phyloP scores from a whole-genome alignment of 169 alveolate species.

The Perkinsus marinus region DNA sequence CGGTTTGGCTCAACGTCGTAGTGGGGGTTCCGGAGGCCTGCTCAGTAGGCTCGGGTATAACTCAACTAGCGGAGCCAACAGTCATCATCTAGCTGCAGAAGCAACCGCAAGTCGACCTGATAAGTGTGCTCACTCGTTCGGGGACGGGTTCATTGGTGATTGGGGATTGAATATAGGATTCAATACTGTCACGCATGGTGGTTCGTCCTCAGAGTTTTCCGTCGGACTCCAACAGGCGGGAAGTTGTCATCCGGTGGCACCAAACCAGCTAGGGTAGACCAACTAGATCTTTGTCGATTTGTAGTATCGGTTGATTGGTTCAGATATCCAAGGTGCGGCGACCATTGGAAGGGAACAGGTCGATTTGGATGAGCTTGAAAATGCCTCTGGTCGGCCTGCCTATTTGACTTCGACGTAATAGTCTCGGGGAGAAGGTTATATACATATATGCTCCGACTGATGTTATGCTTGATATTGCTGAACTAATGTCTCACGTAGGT shows the following conservation, averaged over 20 bases:
- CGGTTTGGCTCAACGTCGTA: background rate
- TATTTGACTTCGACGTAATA: background rate
- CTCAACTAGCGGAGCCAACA: background rate
- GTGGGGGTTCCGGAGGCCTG: background rate
- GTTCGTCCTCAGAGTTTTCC: background rate
- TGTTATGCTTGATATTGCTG: no score
- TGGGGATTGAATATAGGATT: no score
- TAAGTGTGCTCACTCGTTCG: background rate
- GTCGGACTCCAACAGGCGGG: background rate
- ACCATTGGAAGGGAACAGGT: background rate
- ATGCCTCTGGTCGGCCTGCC: slow-evolving; percentile 4
- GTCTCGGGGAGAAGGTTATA: background rate
- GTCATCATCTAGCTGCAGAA: background rate
- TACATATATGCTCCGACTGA: no score
- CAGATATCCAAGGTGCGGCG: background rate
- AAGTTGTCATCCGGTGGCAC: background rate
- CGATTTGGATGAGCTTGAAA: background rate
- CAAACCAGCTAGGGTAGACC: background rate
- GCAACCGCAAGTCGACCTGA: background rate
- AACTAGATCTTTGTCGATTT: no score
- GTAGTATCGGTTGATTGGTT: background rate
- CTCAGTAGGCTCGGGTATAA: background rate
- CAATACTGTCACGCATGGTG: background rate
- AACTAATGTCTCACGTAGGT: background rate
- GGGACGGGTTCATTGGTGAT: background rate